These are phyloP conservation scores for Eucalyptus lansdowneana DNA, from an alignment of 345 rosid species.

Conservation along the genomic window DNA sequence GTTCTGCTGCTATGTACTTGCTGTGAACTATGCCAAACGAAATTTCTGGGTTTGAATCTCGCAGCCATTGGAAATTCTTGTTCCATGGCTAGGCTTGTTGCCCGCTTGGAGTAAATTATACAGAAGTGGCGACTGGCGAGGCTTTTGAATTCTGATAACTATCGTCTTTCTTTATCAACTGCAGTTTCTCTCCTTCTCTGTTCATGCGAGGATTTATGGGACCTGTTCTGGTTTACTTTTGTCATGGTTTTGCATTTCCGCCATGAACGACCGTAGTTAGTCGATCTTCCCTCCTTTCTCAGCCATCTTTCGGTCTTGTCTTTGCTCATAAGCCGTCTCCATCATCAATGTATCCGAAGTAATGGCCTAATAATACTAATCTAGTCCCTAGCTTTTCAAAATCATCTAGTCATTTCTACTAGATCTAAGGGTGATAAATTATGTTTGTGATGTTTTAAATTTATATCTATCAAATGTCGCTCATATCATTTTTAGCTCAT, in stretches of 20 bases:
- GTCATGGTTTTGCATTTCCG: background rate
- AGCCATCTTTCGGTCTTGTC: background rate
- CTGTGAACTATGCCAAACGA: background rate
- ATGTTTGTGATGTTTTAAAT: background rate
- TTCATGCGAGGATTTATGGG: background rate
- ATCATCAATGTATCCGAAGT: background rate
- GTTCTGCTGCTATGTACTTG: background rate
- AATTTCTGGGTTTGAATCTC: background rate
- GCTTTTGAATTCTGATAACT: background rate
- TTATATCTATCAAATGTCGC: background rate
- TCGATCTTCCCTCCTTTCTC: background rate
- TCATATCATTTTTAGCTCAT: background rate
- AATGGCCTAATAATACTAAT: background rate
- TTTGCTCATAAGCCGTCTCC: background rate
- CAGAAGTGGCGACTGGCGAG: background rate
- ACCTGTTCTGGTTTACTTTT: background rate
- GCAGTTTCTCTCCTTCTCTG: background rate
- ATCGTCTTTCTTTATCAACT: background rate
- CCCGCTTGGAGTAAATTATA: background rate
- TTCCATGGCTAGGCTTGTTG: background rate
- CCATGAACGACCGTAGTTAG: background rate
- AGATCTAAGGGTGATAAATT: no score
- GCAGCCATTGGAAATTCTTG: background rate
- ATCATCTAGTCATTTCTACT: background rate
- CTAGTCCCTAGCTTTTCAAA: background rate